Evolutionary conservation across 2,329 filamentous ascomycete species (phyloP).

Genomic region (Pestalotiopsis sp.): DNA sequence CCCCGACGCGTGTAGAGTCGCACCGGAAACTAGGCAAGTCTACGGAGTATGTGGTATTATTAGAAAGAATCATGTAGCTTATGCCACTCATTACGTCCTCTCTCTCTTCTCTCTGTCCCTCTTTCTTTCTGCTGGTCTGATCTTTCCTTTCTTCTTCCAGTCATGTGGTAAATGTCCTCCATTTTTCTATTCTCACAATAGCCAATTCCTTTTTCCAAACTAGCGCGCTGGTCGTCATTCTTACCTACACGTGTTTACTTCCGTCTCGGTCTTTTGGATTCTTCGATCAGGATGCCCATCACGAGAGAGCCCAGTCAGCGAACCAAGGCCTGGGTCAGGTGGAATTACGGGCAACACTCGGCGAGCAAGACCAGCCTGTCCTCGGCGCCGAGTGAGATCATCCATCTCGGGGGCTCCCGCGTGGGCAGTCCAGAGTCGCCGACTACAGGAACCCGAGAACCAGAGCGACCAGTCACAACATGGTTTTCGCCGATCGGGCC

Average conservation of each 20-base stretch:
- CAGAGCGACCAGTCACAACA: background rate
- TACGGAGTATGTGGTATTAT: background rate
- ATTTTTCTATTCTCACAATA: background rate
- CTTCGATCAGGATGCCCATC: slow-evolving; percentile 10
- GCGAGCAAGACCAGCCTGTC: slow-evolving; percentile 5
- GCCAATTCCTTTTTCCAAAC: background rate
- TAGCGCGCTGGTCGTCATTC: slow-evolving; percentile 1
- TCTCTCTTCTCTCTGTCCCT: background rate
- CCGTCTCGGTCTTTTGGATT: background rate
- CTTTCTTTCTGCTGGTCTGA: background rate
- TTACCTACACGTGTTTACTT: background rate
- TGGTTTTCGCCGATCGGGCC: slow-evolving; percentile 6
- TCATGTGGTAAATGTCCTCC: background rate
- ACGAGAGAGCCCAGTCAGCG: slow-evolving; percentile 15
- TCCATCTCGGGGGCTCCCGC: slow-evolving; percentile 16
- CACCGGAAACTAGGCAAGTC: background rate
- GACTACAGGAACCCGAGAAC: background rate
- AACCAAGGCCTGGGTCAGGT: slow-evolving; percentile 15
- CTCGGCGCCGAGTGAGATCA: slow-evolving; percentile 12
- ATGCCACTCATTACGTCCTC: background rate
- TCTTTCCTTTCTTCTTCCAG: background rate
- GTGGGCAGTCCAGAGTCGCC: slow-evolving; percentile 10
- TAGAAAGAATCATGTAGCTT: background rate
- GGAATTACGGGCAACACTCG: slow-evolving; percentile 8
- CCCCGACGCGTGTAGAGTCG: background rate